Conservation (phyloP, 495 filamentous ascomycete genomes). For the Annulohypoxylon bovei region DNA sequence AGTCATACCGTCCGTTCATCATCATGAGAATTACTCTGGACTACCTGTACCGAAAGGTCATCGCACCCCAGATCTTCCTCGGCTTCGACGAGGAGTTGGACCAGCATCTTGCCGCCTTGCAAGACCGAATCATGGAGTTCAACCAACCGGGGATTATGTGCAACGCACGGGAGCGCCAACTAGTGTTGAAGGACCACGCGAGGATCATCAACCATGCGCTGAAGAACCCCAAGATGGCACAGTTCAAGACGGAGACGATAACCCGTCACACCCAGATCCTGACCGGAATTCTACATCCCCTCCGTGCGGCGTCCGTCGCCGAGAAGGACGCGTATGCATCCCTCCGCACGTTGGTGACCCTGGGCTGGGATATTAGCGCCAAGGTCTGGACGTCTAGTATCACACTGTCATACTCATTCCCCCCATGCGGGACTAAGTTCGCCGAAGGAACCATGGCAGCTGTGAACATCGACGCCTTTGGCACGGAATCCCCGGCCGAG, state of each 20-base stretch:
- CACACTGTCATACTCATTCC: conserved; percentile 50
- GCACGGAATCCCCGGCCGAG: conserved; percentile 27
- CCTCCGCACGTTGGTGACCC: conserved; percentile 33
- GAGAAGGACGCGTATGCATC: conserved; percentile 16
- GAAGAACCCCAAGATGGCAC: background rate
- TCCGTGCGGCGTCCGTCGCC: conserved; percentile 14
- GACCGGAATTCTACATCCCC: conserved; percentile 31
- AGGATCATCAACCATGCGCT: conserved; percentile 25
- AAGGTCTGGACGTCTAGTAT: conserved; percentile 48
- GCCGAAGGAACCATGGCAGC: conserved; percentile 41
- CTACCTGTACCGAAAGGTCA: conserved; percentile 33
- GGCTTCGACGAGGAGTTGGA: conserved; percentile 14
- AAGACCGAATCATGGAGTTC: conserved; percentile 5
- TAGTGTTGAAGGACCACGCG: conserved; percentile 39
- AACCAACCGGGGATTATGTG: background rate
- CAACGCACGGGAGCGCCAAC: conserved; percentile 24
- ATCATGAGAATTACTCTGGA: conserved; percentile 25
- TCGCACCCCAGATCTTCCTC: conserved; percentile 27
- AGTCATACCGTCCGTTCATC: conserved; percentile 16
- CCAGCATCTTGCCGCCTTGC: conserved; percentile 15
- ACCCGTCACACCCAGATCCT: conserved; percentile 35
- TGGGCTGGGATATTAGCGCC: conserved; percentile 45
- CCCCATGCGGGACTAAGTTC: conserved; percentile 45
- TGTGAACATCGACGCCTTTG: conserved; percentile 33
- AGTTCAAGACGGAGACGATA: conserved; percentile 27